phyloP scores from a whole-genome alignment of 768 basidiomycete genomes.

The Suillus tomentosus region DNA sequence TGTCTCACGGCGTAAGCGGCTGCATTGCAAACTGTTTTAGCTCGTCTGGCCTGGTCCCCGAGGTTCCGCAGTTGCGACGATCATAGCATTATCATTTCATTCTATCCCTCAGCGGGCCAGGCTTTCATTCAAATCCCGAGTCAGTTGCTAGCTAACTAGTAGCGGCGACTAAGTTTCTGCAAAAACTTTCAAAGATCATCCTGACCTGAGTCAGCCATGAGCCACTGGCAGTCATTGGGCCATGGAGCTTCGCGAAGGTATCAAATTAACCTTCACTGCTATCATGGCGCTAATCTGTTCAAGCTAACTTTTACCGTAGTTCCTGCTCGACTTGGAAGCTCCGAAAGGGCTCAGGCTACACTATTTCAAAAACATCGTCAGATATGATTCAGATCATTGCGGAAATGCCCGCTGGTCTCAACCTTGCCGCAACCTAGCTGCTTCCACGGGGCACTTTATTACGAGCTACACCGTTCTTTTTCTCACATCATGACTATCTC shows the following conservation, averaged over 20 bases:
- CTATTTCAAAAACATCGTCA: neutral
- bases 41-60: neutral
- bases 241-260: conserved; percentile 3
- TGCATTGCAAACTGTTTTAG: too few relatives aligned
- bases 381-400: neutral
- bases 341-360: neutral
- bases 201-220: too few relatives aligned
- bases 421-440: neutral
- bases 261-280: conserved; percentile 1
- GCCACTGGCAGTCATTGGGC: too few relatives aligned
- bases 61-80: neutral
- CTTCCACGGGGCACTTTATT: neutral
- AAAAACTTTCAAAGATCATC: too few relatives aligned
- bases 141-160: too few relatives aligned
- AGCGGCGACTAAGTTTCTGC: neutral
- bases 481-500: conserved; percentile 4
- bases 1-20: conserved; percentile 10
- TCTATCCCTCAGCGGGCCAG: neutral
- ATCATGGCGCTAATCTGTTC: neutral
- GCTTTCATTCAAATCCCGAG: neutral
- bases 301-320: neutral
- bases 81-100: conserved; percentile 1
- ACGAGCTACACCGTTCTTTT: neutral
- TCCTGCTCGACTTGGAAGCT: too few relatives aligned
- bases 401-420: conserved; percentile 1